A percentile compares a stretch with the other conserved stretches of the same genome.
Conservation (phyloP, 495 filamentous ascomycete species). For the Pyrenula massariospora region DNA sequence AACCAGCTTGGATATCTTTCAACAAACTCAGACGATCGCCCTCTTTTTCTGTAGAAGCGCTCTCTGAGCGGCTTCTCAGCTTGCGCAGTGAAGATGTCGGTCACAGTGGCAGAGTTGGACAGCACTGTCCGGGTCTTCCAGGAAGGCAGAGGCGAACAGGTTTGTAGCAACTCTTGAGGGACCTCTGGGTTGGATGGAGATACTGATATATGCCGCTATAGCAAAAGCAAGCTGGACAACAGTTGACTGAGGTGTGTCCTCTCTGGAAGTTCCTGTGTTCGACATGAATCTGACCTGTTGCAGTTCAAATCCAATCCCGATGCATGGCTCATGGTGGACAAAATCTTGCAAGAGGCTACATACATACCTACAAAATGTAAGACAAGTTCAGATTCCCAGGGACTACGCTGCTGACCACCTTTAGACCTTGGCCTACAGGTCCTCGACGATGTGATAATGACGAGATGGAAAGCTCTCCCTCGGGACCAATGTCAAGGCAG, state of each 20-base stretch:
- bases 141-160: conserved; percentile 84
- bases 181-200: conserved; percentile 5
- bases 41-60: background rate
- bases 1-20: background rate
- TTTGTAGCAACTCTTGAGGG: conserved; percentile 28
- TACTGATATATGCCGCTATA: conserved; percentile 27
- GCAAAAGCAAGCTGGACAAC: conserved; percentile 95
- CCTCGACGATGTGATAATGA: conserved; percentile 96
- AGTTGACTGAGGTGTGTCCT: conserved; percentile 76
- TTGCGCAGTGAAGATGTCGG: conserved; percentile 36
- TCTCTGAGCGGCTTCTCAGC: background rate
- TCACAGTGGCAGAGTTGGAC: conserved; percentile 86
- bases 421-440: conserved; percentile 89
- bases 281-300: background rate
- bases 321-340: conserved; percentile 92
- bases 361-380: conserved; percentile 95
- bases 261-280: background rate
- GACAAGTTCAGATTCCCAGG: conserved; percentile 15
- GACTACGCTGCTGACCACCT: conserved; percentile 31
- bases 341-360: conserved; percentile 79
- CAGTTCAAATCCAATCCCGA: conserved; percentile 99
- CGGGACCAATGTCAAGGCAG: conserved; percentile 87
- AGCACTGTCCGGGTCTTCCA: conserved; percentile 92
- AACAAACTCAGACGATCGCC: no score
- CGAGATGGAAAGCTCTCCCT: conserved; percentile 94